A percentile compares a stretch with the other conserved stretches of the same genome.
Evolutionary conservation across 2,329 filamentous ascomycete species (phyloP).

Genomic region (Diplodia scrobiculata): DNA sequence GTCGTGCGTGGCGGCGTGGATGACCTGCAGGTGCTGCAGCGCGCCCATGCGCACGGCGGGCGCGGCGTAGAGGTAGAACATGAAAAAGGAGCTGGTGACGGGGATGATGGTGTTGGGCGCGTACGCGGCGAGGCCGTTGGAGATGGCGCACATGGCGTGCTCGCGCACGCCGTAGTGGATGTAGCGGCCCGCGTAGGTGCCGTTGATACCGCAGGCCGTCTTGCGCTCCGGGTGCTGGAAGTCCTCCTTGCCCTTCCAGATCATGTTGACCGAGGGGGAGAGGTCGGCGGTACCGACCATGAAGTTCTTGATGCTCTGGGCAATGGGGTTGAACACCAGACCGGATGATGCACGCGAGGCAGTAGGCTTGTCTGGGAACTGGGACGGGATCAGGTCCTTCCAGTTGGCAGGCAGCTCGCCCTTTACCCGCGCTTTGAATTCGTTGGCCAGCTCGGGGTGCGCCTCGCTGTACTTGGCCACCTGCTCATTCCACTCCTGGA

Average conservation of each 20-base stretch:
- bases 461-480: conserved; percentile 49
- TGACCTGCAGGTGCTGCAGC: conserved; percentile 57
- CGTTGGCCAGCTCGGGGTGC: conserved; percentile 54
- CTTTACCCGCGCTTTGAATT: conserved; percentile 53
- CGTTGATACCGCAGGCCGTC: conserved; percentile 55
- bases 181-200: conserved; percentile 58
- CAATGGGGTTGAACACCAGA: conserved; percentile 57
- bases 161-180: conserved; percentile 47
- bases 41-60: conserved; percentile 64
- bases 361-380: conserved; percentile 53
- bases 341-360: conserved; percentile 56
- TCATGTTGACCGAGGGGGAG: conserved; percentile 59
- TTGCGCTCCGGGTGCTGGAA: conserved; percentile 50
- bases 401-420: conserved; percentile 55
- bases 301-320: conserved; percentile 88
- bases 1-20: conserved; percentile 65
- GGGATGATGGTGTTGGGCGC: conserved; percentile 55
- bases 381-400: conserved; percentile 54
- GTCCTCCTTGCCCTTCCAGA: conserved; percentile 55
- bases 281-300: conserved; percentile 68
- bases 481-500: conserved; percentile 54
- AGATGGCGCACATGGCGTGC: conserved; percentile 44
- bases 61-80: conserved; percentile 64
- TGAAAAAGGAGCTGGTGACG: conserved; percentile 63
- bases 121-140: conserved; percentile 62